A percentile compares a stretch with the other conserved stretches of the same genome.
Conservation (phyloP, 2,329 filamentous ascomycete species). For the Arthroderma sp. region DNA sequence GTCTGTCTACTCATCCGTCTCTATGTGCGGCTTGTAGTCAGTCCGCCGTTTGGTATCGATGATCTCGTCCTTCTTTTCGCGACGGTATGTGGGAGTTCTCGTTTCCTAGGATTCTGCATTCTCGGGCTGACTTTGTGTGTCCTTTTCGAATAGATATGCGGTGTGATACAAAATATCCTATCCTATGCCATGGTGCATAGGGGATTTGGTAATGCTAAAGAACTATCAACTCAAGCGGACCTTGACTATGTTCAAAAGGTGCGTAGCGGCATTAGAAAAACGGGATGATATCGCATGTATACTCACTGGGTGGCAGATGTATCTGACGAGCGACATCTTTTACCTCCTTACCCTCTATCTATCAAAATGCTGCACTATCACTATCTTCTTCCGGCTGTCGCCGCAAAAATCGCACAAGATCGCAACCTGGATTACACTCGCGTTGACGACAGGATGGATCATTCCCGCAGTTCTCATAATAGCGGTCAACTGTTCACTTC, state of each 20-base stretch:
- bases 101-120: not conserved
- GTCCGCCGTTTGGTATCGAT: constrained; percentile 21
- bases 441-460: constrained; percentile 24
- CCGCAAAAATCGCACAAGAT: constrained; percentile 29
- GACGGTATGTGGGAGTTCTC: constrained; percentile 14
- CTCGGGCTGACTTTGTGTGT: too few species aligned
- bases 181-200: constrained; percentile 19
- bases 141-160: constrained; percentile 13
- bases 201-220: constrained; percentile 23
- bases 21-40: constrained; percentile 23
- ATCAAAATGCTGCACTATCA: constrained; percentile 30
- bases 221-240: constrained; percentile 13
- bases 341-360: constrained; percentile 31
- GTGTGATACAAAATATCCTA: constrained; percentile 20
- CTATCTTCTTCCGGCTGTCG: constrained; percentile 36
- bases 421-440: constrained; percentile 25
- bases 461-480: constrained; percentile 30
- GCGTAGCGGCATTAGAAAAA: constrained; percentile 5
- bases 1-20: constrained; percentile 25
- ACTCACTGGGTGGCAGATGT: constrained; percentile 16
- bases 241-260: constrained; percentile 18
- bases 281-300: not conserved
- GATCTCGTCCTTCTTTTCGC: constrained; percentile 22
- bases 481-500: constrained; percentile 25
- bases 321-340: constrained; percentile 28